Evolutionary conservation across 2,329 filamentous ascomycete genomes (phyloP), one percentile per base, ranked within the genome.

Genomic region (Sporothrix sp.): DNA sequence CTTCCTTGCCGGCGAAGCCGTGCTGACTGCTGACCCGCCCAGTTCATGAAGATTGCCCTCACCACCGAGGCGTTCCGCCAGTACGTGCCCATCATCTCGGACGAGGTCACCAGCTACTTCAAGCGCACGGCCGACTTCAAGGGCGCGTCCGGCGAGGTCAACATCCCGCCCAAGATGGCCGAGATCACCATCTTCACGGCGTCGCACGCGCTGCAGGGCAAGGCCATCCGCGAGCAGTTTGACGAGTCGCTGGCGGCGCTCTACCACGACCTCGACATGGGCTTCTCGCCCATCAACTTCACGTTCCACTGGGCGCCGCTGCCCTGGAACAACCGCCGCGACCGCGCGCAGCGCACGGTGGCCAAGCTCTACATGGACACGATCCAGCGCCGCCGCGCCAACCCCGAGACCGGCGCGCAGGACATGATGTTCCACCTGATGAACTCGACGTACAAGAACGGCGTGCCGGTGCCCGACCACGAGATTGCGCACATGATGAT

Each of bases 401-500:
- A 56, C n/a, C 67, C 63, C 14, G 68, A 71, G 57, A 69, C 69
- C 53, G 61, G 64, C 28, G 72, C 78, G 16, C 68, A 70, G 57
- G 81, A 90, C 63, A 90, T 90, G 80, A 87, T 90, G 62, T 82
- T 76, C 72, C 86, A 90, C 63, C 66, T 91, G 51, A 89, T 90
- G 84, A 72, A 74, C 57, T 84, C 82, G 63, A 74, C 68, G 10
- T 91, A 91, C 76, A 89, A 89, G 68, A 74, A 86, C 58, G 85
- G 86, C 42, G 73, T 70, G 10, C 67, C 72, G 0, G 68, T 90
- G 1, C 81, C 85, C 0, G 85, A 91, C 63, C 75, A 81, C 58
- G 85, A 91, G 62, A 79, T 91, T 47, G 85, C 85, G 0, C 82
- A 88, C 66, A 86, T 91, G 74, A 89, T 91, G 86, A 91, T 91